Base-by-base conservation (phyloP, 2,329 filamentous ascomycete species). In the Herpomyces periplanetae region DNA sequence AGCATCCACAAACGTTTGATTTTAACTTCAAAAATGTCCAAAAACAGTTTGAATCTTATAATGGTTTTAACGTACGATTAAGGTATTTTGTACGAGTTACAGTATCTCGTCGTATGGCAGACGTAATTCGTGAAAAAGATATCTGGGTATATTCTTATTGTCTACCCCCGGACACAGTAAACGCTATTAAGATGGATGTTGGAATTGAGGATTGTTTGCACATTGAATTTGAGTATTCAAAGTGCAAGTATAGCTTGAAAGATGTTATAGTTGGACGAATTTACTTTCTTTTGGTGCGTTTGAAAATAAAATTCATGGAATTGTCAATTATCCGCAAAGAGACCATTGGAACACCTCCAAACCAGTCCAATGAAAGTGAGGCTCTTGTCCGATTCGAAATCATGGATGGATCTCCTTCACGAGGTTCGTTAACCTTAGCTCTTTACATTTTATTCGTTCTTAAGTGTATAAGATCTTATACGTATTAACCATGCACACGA, bases 1-100 rank as follows among this genome's bases (percentile, higher is more conserved):
- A 91, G 38, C 84, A 96, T 42, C 80, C 80, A 16, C 80, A 96
- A 45, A 88, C 73, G 18, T 88, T 87, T 40, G 69, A 85, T 29
- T 96, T 96, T 55, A 85, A 88, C 47, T 96, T 96, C 56, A 91
- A 91, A 42, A 96, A 91, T 40, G 71, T 96, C 32, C 80, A 96
- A 52, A 96, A 96, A 49, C 73, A 85, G 41, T 96, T 96, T 50
- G 84, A 96, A 44, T 88, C 73, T 27, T 96, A 96, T 51, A 85
- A 87, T 38, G 80, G 80, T 35, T 96, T 96, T 55, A 96, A 96
- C 37, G 80, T 96, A 33, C 85, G 87, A 48, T 54, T 96, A 37
- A 71, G 80, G 30, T 96, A 96, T 53, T 91, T 91, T 42, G 61
- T 91, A 22, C 65, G 73, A 30, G 80, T 91, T 29, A 96, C 80